Base-by-base conservation (phyloP, 495 filamentous ascomycete species). In the Pseudevernia furfuracea region DNA sequence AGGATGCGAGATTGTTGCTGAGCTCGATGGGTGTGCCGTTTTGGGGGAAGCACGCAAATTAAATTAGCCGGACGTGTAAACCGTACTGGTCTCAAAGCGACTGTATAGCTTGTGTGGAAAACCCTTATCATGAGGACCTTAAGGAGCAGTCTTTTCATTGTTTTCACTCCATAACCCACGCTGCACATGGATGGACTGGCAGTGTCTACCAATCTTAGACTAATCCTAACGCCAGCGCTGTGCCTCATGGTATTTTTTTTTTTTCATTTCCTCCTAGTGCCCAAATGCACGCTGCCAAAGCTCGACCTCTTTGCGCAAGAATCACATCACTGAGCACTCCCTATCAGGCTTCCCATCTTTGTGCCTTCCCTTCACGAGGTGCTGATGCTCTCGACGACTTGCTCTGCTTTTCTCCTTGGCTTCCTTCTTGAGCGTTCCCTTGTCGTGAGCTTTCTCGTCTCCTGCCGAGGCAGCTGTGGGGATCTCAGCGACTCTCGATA, bases 1-100 rank as follows among this genome's bases (percentile, higher is more conserved):
- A 87, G 70, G 93, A 98, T 71, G 95, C 91, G n/a, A 84, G 89
- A 67, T 71, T 97, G 64, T 80, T 98, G 61, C 81, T 96, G 41
- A 86, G 85, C 71, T 81, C 91, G 34, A 76, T 97, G 71, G 94
- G 94, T 21, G 69, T 94, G 43, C 71, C 70, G 4, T 71, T 71
- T 41, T 56, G 70, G 37, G 70, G 70, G 15, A 71, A 70, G 53
- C 70, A 71, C 65, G 38, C 61, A 43, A 71, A 71, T 61, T 71
- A 63, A 49, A 3, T 8, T 1, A 5, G 46, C 4, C 28, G 7
- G 3, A n/a, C 19, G 8, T 34, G 2, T 19, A 19, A 0, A 23
- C 3, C 39, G 28, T 48, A 46, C 56, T 28, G 28, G 17, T 43
- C 43, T 8, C 25, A 23, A 37, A 19, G 38, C 14, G 52, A 25